Conservation (phyloP, 306 rosid genomes). For the Quercus rubra region DNA sequence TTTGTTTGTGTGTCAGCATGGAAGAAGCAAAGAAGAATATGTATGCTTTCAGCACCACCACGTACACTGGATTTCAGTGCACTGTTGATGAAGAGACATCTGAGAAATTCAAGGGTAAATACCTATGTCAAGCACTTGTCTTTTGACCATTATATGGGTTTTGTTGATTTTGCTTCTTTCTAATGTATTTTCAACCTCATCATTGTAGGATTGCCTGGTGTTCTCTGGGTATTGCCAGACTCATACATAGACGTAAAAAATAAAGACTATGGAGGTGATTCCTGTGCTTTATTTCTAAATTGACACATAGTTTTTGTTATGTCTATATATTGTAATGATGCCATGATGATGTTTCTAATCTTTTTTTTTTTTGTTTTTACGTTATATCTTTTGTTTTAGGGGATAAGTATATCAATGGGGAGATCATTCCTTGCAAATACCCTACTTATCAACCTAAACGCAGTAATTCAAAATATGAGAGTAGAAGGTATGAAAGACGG, state of each 20-base stretch:
- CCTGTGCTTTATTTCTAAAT: not conserved
- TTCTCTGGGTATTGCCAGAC: slow-evolving; percentile 98
- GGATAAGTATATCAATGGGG: slow-evolving; percentile 88
- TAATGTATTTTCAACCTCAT: not conserved
- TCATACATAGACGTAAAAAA: slow-evolving; percentile 94
- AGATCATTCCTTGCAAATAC: slow-evolving; percentile 89
- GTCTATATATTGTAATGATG: not conserved
- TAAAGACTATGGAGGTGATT: slow-evolving; percentile 87
- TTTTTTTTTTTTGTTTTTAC: not conserved
- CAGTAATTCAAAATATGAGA: slow-evolving; percentile 67
- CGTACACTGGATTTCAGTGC: slow-evolving; percentile 98
- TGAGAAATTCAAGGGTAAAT: slow-evolving; percentile 84
- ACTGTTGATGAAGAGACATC: slow-evolving; percentile 95
- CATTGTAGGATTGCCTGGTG: slow-evolving; percentile 86
- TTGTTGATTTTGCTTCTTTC: not conserved
- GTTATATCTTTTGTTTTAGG: slow-evolving; percentile 35
- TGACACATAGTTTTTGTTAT: not conserved
- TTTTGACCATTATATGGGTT: not conserved
- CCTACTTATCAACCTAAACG: slow-evolving; percentile 94
- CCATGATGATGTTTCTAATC: not conserved
- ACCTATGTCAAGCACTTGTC: not conserved
- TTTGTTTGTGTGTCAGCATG: slow-evolving; percentile 47
- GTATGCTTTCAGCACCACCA: slow-evolving; percentile 99
- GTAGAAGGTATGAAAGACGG: slow-evolving; percentile 85
- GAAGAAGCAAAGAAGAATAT: slow-evolving; percentile 97